Conservation (phyloP, 73 alveolate genomes). For the Uronychia binucleata region DNA sequence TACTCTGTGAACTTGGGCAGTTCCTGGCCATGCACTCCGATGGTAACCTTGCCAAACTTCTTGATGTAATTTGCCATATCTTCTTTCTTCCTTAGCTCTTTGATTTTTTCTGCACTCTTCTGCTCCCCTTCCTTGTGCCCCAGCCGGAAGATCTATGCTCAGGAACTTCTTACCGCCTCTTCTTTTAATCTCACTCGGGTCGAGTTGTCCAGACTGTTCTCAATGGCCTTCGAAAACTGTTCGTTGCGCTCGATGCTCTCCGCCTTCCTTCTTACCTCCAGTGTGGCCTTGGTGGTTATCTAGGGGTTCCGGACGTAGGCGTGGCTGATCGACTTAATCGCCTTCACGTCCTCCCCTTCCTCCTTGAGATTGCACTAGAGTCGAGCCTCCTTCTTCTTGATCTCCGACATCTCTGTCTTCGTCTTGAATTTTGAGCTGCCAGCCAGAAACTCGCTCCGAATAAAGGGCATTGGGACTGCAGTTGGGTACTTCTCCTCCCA, state of each 20-base stretch:
- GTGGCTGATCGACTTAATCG: conserved; percentile 60
- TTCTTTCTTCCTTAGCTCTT: conserved; percentile 67
- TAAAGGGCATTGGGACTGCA: conserved; percentile 36
- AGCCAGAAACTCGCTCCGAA: conserved; percentile 38
- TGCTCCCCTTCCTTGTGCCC: conserved; percentile 60
- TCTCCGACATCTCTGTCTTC: conserved; percentile 50
- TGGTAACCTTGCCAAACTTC: conserved; percentile 65
- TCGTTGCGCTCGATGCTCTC: conserved; percentile 62
- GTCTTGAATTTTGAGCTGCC: conserved; percentile 58
- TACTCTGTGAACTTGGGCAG: conserved; percentile 62
- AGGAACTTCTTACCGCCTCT: conserved; percentile 47
- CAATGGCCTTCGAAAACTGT: background rate
- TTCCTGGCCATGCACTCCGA: conserved; percentile 79
- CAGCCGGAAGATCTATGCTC: conserved; percentile 60
- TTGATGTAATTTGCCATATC: conserved; percentile 74
- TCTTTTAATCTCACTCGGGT: conserved; percentile 75
- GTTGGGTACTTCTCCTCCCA: conserved; percentile 78
- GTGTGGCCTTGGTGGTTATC: conserved; percentile 60
- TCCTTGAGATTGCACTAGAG: conserved; percentile 58
- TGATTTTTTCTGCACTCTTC: conserved; percentile 62
- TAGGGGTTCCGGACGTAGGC: conserved; percentile 71
- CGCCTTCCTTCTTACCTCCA: conserved; percentile 61
- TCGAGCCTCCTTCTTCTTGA: conserved; percentile 57
- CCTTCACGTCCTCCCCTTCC: conserved; percentile 50
- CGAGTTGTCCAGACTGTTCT: conserved; percentile 57